Base-by-base conservation (phyloP, 108 stramenopile genomes). In the Parietichytrium sp. region DNA sequence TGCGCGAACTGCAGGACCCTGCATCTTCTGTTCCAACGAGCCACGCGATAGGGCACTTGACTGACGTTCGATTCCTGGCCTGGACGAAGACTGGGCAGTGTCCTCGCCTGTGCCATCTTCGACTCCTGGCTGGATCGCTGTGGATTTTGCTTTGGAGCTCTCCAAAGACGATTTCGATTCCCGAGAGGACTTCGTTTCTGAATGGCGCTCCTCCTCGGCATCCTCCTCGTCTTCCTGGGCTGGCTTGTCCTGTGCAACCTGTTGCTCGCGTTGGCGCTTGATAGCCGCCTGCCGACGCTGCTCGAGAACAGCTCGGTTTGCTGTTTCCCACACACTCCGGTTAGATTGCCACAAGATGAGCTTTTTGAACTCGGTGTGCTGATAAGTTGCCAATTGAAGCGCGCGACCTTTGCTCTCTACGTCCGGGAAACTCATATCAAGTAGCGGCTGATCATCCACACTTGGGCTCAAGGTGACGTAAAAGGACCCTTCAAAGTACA, bases 351-450 rank as follows among this genome's bases (percentile, higher is more conserved):
- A 72, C 16, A 72, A 1, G 2, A 72, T 16, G 10, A 72, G 42
- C 42, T 72, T 72, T n/a, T 8, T 25, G 42, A 45, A 72, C 61
- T 72, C 61, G 10, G 18, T 33, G 3, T 72, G 61, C 6, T 33
- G 20, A 72, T 72, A 72, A 42, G 61, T 72, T 25, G 61, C 6
- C 10, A 72, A 45, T 38, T 72, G 61, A n/a, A 45, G 15, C 23
- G 61, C 61, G 20, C 20, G 61, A 45, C 42, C 42, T 1, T 42
- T 33, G n/a, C 38, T n/a, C 61, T 72, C 61, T 27, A 93, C 87
- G 78, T 91, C 89, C 23, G 91, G 91, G 61, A 93, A 90, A 12
- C 86, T 81, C n/a, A 93, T 82, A 79, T 93, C 92, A 18, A 93
- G 55, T 3, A 93, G 88, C 12, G 90, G 91, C 84, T 92, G 90